Base-by-base conservation (phyloP, 2,329 filamentous ascomycete genomes). In the Coniochaeta ligniaria region DNA sequence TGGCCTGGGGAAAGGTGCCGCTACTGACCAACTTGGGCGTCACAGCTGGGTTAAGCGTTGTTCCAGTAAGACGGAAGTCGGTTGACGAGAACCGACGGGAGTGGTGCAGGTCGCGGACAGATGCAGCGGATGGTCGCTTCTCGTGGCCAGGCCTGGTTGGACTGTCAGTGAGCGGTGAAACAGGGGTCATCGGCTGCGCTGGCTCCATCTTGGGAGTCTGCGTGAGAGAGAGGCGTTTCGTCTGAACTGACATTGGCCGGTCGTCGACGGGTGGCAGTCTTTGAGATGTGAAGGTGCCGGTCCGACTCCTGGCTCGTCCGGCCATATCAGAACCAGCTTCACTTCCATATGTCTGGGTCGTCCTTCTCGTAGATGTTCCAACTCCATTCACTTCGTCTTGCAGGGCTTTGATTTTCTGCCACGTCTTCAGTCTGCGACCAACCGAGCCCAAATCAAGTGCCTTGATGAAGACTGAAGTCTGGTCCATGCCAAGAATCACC, bases 361-460 rank as follows among this genome's bases (percentile, higher is more conserved):
- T 83, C 58, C 83, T 77, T 61, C 81, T 78, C 12, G 76, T 78
- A 28, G 74, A 64, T 17, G 70, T 61, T 8, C 72, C 74, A 35
- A 73, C 75, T 52, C 83, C 82, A 64, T 84, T 88, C 47, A 95
- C 87, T 73, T 97, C 92, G 69, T 96, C 91, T 71, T 98, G 94
- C 64, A 98, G 82, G 3, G 86, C 80, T 74, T 96, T 96, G 73
- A 98, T 93, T 75, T 95, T 96, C 74, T 97, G 92, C 94, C 94
- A 98, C 2, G 93, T 96, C 73, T 96, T 96, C 63, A 98, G 76
- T 63, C 94, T 84, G 61, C 91, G 84, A 9, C 94, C 94, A 66
- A 98, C 93, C 3, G 93, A 91, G 20, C 94, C 94, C 66, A 98
- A 81, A 66, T 97, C 91, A 68, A 97, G 96, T 55, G 95, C 93